A percentile compares a stretch with the other conserved stretches of the same genome.
Conservation (phyloP, 2,329 filamentous ascomycete genomes). For the Cryphonectria nitschkei region DNA sequence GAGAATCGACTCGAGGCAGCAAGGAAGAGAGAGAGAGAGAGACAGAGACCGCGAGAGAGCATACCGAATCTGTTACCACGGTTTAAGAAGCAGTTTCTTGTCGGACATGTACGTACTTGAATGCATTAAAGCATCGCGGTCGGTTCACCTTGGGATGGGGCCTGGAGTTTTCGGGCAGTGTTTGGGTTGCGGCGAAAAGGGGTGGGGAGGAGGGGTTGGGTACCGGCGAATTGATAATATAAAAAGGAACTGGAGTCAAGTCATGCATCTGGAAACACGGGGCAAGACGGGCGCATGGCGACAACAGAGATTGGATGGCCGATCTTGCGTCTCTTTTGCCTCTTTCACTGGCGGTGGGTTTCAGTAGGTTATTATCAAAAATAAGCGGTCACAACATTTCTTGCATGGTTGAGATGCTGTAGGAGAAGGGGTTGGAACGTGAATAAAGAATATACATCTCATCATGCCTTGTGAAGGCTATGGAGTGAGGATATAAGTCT, state of each 20-base stretch:
- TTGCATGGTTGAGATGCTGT: background rate
- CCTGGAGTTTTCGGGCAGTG: background rate
- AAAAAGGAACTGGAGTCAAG: background rate
- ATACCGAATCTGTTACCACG: background rate
- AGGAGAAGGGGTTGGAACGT: background rate
- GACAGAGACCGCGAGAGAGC: too few species aligned
- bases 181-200: too few species aligned
- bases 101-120: background rate
- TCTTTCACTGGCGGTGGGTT: background rate
- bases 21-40: too few species aligned
- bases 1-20: background rate
- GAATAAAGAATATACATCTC: background rate
- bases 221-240: background rate
- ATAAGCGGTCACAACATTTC: background rate
- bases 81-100: background rate
- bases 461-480: background rate
- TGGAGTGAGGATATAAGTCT: background rate
- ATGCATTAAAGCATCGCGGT: background rate
- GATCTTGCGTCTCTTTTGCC: background rate
- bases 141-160: background rate
- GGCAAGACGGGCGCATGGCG: background rate
- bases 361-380: background rate
- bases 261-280: background rate
- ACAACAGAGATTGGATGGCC: background rate
- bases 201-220: too few species aligned